A percentile compares a stretch with the other conserved stretches of the same genome.
Conservation (phyloP, 2,329 filamentous ascomycete genomes). For the Teratosphaeriaceae sp. region DNA sequence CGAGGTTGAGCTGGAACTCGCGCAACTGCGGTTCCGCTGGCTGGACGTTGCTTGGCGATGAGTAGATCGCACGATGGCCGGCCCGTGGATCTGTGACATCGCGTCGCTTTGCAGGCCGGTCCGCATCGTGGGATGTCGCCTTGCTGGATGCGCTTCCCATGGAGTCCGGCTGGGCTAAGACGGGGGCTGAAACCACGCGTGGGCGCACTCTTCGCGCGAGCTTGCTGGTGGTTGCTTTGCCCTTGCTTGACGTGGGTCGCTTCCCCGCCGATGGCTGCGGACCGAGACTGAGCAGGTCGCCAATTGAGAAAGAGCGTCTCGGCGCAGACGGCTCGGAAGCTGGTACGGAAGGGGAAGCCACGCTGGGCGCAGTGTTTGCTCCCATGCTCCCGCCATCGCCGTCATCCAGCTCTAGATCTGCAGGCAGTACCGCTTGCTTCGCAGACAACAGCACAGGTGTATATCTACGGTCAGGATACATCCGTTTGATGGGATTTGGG, state of each 20-base stretch:
- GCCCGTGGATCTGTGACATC: conserved; percentile 25
- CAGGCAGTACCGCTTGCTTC: conserved; percentile 18
- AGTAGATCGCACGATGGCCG: conserved; percentile 20
- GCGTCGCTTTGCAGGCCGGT: conserved; percentile 31
- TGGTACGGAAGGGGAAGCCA: no score
- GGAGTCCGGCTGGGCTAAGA: conserved; percentile 27
- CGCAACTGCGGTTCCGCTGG: conserved; percentile 7
- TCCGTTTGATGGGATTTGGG: conserved; percentile 31
- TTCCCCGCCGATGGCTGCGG: conserved; percentile 29
- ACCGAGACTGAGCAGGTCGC: conserved; percentile 37
- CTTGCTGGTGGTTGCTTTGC: conserved; percentile 20
- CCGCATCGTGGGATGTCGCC: conserved; percentile 29
- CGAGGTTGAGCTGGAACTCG: conserved; percentile 21
- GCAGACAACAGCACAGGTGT: conserved; percentile 27
- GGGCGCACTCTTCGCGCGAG: conserved; percentile 20
- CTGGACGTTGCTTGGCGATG: conserved; percentile 16
- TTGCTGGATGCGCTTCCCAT: conserved; percentile 34
- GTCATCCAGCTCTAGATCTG: conserved; percentile 22
- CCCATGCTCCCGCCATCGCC: conserved; percentile 7
- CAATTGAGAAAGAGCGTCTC: conserved; percentile 46
- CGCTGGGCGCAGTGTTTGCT: no score
- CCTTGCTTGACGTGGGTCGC: conserved; percentile 31
- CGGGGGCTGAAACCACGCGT: conserved; percentile 24
- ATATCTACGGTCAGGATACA: conserved; percentile 31
- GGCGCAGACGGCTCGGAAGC: conserved; percentile 25